A percentile compares a stretch with the other conserved stretches of the same genome.
Evolutionary conservation across 805 yeast genomes (phyloP).

Genomic region (Suhomyces kilbournensis): DNA sequence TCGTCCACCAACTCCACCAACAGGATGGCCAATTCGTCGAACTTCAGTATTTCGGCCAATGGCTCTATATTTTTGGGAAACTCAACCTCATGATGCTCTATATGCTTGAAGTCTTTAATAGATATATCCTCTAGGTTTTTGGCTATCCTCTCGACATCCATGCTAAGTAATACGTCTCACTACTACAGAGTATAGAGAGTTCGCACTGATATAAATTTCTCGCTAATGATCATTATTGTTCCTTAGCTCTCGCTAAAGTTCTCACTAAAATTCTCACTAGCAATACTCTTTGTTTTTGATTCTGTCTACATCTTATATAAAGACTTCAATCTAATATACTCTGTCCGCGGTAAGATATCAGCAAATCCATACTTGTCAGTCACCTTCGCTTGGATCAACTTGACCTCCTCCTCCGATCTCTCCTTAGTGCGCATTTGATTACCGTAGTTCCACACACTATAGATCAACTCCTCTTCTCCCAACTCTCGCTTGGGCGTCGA

Average conservation of each 20-base stretch:
- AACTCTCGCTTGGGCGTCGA: slow-evolving; percentile 20
- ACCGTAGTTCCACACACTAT: slow-evolving; percentile 52
- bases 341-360: slow-evolving; percentile 44
- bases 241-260: neutral
- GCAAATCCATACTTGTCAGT: slow-evolving; percentile 39
- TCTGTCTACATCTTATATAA: slow-evolving; percentile 29
- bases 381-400: slow-evolving; percentile 38
- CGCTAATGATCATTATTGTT: neutral
- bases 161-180: too few species aligned
- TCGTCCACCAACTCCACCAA: slow-evolving; percentile 30
- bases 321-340: slow-evolving; percentile 39
- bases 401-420: slow-evolving; percentile 53
- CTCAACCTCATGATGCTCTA: neutral
- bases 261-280: neutral
- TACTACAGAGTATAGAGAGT: too few species aligned
- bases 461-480: slow-evolving; percentile 67
- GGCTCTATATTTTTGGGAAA: neutral
- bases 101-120: neutral
- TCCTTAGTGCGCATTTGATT: slow-evolving; percentile 48
- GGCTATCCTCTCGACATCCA: slow-evolving; percentile 4
- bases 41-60: neutral
- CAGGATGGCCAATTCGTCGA: slow-evolving; percentile 8
- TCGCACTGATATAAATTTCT: too few species aligned
- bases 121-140: slow-evolving; percentile 10
- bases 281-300: too few species aligned